Evolutionary conservation across 2,329 filamentous ascomycete genomes (phyloP).

Genomic region (Penicillium fuscoglaucum): DNA sequence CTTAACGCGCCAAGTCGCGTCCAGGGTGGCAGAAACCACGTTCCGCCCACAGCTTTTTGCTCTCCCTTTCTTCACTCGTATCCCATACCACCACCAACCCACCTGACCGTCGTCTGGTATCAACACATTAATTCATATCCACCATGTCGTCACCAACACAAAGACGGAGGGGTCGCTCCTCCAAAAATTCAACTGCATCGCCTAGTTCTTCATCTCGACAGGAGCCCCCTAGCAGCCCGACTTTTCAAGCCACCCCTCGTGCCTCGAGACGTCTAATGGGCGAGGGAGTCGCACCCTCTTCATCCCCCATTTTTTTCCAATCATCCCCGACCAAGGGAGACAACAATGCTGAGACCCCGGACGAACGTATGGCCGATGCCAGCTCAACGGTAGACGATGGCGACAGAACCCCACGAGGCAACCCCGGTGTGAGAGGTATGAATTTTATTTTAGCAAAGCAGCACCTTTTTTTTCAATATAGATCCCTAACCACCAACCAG

Average conservation of each 20-base stretch:
- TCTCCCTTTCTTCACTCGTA: conserved; percentile 24
- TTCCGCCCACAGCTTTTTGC: conserved; percentile 26
- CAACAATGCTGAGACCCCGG: conserved; percentile 41
- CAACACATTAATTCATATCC: conserved; percentile 21
- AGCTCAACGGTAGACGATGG: conserved; percentile 52
- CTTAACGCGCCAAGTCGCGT: conserved; percentile 37
- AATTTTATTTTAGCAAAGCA: background rate
- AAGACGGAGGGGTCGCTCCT: conserved; percentile 43
- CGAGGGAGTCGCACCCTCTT: conserved; percentile 55
- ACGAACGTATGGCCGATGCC: conserved; percentile 45
- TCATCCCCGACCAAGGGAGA: conserved; percentile 57
- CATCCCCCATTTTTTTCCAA: conserved; percentile 78
- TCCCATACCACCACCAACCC: conserved; percentile 15
- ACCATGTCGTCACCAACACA: conserved; percentile 48
- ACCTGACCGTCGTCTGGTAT: conserved; percentile 18
- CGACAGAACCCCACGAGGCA: conserved; percentile 46
- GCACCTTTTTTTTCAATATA: background rate
- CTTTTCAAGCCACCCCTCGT: conserved; percentile 48
- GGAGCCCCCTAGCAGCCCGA: conserved; percentile 38
- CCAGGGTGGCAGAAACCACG: conserved; percentile 22
- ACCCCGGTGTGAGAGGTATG: conserved; percentile 43
- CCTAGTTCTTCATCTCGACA: conserved; percentile 36
- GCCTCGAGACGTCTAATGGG: conserved; percentile 45
- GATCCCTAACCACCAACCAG: conserved; percentile 49
- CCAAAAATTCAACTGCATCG: conserved; percentile 44